phyloP scores from a whole-genome alignment of 352 stramenopile genomes.

The Blastocystis sp. region DNA sequence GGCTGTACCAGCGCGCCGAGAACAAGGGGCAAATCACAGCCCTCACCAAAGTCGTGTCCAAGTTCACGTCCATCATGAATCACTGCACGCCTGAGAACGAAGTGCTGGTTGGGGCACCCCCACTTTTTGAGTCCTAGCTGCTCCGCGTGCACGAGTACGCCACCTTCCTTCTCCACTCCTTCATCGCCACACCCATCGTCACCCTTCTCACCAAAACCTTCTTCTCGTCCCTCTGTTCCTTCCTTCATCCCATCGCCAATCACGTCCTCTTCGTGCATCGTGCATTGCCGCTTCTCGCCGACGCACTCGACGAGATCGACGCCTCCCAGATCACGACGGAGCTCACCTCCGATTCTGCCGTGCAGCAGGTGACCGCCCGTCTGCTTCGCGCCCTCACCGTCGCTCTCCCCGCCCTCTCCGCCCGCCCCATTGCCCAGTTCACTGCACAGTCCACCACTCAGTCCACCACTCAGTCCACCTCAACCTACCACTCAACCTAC shows the following conservation, averaged over 20 bases:
- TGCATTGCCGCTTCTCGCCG: background rate
- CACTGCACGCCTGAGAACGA: background rate
- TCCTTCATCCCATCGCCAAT: background rate
- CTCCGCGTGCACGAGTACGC: slow-evolving; percentile 15
- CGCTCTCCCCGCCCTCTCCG: too few relatives aligned
- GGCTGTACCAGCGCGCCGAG: background rate
- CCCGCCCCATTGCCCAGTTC: too few relatives aligned
- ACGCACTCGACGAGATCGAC: slow-evolving; percentile 43
- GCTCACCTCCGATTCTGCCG: background rate
- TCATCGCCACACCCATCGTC: background rate
- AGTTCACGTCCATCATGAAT: background rate
- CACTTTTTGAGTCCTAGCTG: slow-evolving; percentile 8
- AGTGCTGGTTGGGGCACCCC: background rate
- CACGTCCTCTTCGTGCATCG: background rate
- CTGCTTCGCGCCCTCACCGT: background rate
- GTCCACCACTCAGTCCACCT: too few relatives aligned
- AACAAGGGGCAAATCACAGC: slow-evolving; percentile 4
- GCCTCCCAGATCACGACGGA: background rate
- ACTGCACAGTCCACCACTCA: too few relatives aligned
- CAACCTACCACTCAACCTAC: too few relatives aligned
- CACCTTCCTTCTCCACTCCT: background rate
- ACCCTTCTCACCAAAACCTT: background rate
- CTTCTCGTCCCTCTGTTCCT: background rate
- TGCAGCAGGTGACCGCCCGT: background rate
- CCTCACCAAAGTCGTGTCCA: background rate